These are phyloP conservation scores for Rhodotorula sphaerocarpa DNA, from an alignment of 768 basidiomycete genomes.

Conservation along the genomic window DNA sequence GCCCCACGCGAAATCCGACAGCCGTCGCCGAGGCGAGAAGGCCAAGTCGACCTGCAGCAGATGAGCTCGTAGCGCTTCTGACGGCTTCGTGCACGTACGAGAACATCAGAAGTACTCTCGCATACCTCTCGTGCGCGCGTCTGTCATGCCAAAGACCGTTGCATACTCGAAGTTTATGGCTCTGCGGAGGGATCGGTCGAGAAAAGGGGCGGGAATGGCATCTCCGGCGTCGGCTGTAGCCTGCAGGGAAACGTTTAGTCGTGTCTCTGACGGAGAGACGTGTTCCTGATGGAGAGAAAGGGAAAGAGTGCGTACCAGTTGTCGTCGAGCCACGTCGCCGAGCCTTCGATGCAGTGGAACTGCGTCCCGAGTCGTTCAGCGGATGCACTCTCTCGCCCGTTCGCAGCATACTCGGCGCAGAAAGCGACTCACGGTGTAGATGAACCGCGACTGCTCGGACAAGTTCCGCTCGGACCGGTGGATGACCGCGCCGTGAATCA, in stretches of 20 bases:
- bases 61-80: too few relatives aligned
- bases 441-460: slow-evolving; percentile 65
- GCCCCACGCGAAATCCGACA: too few relatives aligned
- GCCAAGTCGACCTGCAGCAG: too few relatives aligned
- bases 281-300: neutral
- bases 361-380: too few relatives aligned
- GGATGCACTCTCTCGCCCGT: too few relatives aligned
- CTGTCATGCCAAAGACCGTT: too few relatives aligned
- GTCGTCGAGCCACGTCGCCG: slow-evolving; percentile 16
- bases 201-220: slow-evolving; percentile 10
- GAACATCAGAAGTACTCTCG: too few relatives aligned
- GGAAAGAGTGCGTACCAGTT: slow-evolving; percentile 14
- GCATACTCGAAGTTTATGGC: too few relatives aligned
- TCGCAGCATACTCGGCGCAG: neutral
- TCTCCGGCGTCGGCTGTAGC: slow-evolving; percentile 9
- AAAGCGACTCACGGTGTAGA: slow-evolving; percentile 75
- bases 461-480: slow-evolving; percentile 86
- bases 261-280: neutral
- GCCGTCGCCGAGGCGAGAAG: too few relatives aligned
- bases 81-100: too few relatives aligned
- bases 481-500: slow-evolving; percentile 86
- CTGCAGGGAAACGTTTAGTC: too few relatives aligned
- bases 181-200: neutral
- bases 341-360: slow-evolving; percentile 37
- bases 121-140: too few relatives aligned